A percentile compares a stretch with the other conserved stretches of the same genome.
Evolutionary conservation across 83 land plant genomes (phyloP).

Genomic region (Thuja plicata): DNA sequence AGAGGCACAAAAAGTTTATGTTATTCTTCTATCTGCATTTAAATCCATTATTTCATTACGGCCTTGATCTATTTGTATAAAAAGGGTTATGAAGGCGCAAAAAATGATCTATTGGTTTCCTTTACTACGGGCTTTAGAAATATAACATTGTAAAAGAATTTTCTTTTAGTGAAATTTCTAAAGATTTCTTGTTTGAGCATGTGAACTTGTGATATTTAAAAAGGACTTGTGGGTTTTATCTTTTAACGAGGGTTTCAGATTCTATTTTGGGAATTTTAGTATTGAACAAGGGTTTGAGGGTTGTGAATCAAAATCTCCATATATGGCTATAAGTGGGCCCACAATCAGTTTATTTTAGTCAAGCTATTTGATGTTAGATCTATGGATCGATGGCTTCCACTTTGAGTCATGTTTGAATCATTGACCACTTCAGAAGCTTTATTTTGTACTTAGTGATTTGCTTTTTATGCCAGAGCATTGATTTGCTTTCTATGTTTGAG

Average conservation of each 20-base stretch:
- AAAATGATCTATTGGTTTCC: too few species aligned
- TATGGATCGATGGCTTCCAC: neutral
- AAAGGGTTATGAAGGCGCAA: neutral
- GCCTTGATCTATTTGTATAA: too few species aligned
- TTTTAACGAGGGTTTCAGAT: neutral
- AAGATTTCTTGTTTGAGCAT: too few species aligned
- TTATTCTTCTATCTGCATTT: neutral
- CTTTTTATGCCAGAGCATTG: neutral
- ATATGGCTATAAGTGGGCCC: constrained; percentile 63
- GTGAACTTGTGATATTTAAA: too few species aligned
- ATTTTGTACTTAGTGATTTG: neutral
- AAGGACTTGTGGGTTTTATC: neutral
- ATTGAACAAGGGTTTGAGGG: neutral
- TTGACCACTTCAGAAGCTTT: neutral
- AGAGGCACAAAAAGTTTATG: neutral
- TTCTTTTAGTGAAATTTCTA: too few species aligned
- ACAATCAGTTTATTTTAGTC: constrained; percentile 35
- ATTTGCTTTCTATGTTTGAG: neutral
- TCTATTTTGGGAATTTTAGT: neutral
- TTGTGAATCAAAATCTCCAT: constrained; percentile 22
- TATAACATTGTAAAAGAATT: too few species aligned
- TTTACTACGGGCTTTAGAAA: too few species aligned
- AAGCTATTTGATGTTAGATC: neutral
- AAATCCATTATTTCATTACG: too few species aligned
- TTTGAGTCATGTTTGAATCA: neutral